Conservation (phyloP, 2,329 filamentous ascomycete genomes). For the Eurotiales sp. region DNA sequence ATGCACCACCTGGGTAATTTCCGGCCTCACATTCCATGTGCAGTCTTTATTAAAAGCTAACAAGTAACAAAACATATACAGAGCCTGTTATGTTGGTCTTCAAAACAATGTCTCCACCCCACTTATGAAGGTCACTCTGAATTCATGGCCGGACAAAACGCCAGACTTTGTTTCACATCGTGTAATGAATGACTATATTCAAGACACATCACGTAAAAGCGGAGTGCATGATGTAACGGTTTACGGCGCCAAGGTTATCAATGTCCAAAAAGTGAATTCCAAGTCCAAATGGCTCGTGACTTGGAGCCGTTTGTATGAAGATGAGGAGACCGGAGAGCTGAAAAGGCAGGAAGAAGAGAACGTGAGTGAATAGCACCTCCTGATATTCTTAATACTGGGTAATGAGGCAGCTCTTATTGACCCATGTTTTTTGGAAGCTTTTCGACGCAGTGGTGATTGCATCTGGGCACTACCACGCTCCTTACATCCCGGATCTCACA, state of each 20-base stretch:
- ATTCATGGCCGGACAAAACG: conserved; percentile 57
- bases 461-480: conserved; percentile 53
- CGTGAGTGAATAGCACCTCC: background rate
- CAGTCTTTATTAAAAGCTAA: background rate
- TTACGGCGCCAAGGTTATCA: conserved; percentile 60
- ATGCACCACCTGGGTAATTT: conserved; percentile 54
- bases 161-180: conserved; percentile 57
- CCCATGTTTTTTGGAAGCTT: conserved; percentile 1
- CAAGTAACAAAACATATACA: conserved; percentile 19
- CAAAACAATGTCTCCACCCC: conserved; percentile 53
- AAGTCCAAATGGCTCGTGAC: conserved; percentile 50
- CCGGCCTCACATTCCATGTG: no score
- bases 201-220: conserved; percentile 51
- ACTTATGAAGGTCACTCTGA: conserved; percentile 48
- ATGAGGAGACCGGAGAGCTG: conserved; percentile 31
- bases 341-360: background rate
- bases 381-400: background rate
- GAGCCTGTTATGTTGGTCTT: conserved; percentile 51
- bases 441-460: conserved; percentile 54
- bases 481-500: conserved; percentile 47
- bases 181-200: conserved; percentile 58
- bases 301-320: conserved; percentile 30
- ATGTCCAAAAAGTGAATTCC: conserved; percentile 42
- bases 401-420: no score
- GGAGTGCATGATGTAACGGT: conserved; percentile 50